phyloP scores from a whole-genome alignment of 148 eudicot species.

The Pharnaceum exiguum region DNA sequence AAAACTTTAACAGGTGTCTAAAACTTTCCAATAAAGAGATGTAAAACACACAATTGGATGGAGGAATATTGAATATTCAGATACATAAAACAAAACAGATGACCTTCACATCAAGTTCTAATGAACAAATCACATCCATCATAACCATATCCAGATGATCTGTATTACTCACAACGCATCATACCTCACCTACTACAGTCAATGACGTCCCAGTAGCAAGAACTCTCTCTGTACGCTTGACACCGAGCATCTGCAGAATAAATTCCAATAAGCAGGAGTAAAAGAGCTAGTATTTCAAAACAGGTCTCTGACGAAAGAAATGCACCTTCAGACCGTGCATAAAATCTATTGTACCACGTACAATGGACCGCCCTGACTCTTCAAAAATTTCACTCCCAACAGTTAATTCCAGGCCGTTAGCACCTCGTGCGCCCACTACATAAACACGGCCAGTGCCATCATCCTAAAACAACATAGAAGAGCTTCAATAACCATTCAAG shows the following conservation, averaged over 20 bases:
- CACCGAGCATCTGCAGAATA: constrained; percentile 84
- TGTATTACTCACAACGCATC: not conserved
- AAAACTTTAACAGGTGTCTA: too few relatives aligned
- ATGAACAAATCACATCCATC: too few relatives aligned
- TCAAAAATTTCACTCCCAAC: constrained; percentile 94
- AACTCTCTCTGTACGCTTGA: constrained; percentile 89
- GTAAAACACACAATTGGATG: too few relatives aligned
- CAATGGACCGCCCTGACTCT: constrained; percentile 87
- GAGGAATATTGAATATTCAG: too few relatives aligned
- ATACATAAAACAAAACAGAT: too few relatives aligned
- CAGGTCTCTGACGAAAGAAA: not conserved
- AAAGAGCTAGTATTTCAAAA: constrained; percentile 3
- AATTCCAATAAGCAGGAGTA: constrained; percentile 10
- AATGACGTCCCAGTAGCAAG: constrained; percentile 89
- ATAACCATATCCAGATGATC: too few relatives aligned
- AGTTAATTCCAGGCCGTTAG: constrained; percentile 78
- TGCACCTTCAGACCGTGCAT: constrained; percentile 91
- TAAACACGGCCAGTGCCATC: constrained; percentile 83
- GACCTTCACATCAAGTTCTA: too few relatives aligned
- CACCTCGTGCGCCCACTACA: constrained; percentile 88
- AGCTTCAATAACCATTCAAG: not conserved
- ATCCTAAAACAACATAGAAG: constrained; percentile 39
- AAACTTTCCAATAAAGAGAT: too few relatives aligned
- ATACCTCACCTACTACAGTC: constrained; percentile 69
- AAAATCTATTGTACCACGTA: constrained; percentile 81